Percentiles rank a stretch among this genome's conserved stretches.
phyloP scores from a whole-genome alignment of 2,329 filamentous ascomycete genomes.

The Aotearoamyces nothofagi region DNA sequence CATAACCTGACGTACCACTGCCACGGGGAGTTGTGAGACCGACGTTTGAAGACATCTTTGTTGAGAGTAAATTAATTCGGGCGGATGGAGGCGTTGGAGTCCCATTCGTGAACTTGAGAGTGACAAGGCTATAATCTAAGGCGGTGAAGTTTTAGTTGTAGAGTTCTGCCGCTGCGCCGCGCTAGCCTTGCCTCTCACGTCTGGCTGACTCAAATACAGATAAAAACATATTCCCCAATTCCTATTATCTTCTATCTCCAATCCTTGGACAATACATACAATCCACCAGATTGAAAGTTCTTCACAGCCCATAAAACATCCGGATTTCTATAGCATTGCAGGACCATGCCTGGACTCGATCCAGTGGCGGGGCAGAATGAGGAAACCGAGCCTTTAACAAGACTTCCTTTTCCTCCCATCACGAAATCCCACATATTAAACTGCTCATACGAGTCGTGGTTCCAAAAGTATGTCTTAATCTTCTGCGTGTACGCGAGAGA shows the following conservation, averaged over 20 bases:
- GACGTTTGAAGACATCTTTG: conserved; percentile 84
- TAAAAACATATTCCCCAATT: no score
- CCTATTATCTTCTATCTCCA: no score
- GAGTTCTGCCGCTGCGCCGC: no score
- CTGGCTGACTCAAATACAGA: no score
- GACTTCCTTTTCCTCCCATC: conserved; percentile 65
- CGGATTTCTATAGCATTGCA: no score
- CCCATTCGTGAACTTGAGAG: not conserved
- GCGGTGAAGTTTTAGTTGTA: no score
- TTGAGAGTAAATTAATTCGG: not conserved
- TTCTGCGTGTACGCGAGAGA: not conserved
- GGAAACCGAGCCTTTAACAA: conserved; percentile 14
- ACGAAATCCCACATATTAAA: conserved; percentile 79
- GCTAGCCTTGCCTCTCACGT: no score
- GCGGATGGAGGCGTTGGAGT: not conserved
- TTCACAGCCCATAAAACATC: no score
- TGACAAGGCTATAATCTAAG: no score
- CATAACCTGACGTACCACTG: conserved; percentile 92
- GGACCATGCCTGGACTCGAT: not conserved
- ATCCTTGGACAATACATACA: no score
- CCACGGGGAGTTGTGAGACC: conserved; percentile 88
- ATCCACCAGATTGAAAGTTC: no score
- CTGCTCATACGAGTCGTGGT: conserved; percentile 90
- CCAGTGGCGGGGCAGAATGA: not conserved
- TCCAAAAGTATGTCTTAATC: conserved; percentile 47